Base-by-base conservation (phyloP, 192 early-diverging fungal genomes). In the Cetraspora pellucida region DNA sequence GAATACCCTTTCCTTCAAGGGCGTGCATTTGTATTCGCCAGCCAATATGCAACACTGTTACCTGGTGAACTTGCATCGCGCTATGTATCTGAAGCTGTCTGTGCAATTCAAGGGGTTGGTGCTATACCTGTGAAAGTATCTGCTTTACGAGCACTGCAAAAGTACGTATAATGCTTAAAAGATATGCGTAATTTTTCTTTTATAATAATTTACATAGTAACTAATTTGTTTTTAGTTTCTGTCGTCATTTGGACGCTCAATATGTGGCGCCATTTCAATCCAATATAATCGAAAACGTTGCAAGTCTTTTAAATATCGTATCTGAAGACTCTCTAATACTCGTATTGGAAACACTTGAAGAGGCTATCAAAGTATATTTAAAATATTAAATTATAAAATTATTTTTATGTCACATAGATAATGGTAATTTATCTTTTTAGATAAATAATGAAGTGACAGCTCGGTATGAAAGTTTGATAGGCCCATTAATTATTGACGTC, bases 21-120 rank as follows among this genome's bases (percentile, higher is more conserved):
- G 5, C 94, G 97, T 16, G 91, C 95, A 2, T 89, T 98, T 67
- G 91, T 95, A 19, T 96, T 96, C 87, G 88, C 92, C 2, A 91
- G 91, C 59, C 87, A 91, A 77, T 94, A 95, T 87, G 90, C 91
- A 19, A 82, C 86, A 13, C 84, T 90, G 21, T 81, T 96, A 30
- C 93, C 94, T 16, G 63, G 84, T 1, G 81, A 89, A 16, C 85
- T 95, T 30, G 85, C 92, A 2, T 65, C 80, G 2, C 89, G 93
- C 52, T 95, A 94, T 82, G 86, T 96, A 54, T 79, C 84, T 25
- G 93, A 93, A n/a, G 90, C 94, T 43, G 91, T 91, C 8, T 84
- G 85, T 45, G 93, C 93, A 0, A 83, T 96, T 58, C 77, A 86
- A 64, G 75, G 83, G 1, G 78, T 78, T 16, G 80, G 81, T 7